A percentile compares a stretch with the other conserved stretches of the same genome.
phyloP scores from a whole-genome alignment of 352 stramenopile species.

The Peronospora tabacina region DNA sequence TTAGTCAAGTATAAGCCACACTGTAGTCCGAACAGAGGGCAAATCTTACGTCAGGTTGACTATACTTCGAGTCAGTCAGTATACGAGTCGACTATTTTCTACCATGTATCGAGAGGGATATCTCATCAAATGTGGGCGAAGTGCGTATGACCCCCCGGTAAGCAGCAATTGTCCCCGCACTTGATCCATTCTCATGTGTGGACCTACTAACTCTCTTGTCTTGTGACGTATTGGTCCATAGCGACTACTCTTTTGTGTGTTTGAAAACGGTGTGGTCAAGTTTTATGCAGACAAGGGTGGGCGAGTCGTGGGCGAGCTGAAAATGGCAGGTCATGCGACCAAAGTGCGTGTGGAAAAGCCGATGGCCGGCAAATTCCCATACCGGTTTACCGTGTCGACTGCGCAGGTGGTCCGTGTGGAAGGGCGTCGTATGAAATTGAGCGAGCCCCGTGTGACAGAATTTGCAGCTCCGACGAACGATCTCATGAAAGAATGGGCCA shows the following conservation, averaged over 20 bases:
- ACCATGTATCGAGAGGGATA: conserved; percentile 78
- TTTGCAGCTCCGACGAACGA: conserved; percentile 63
- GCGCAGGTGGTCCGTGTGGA: conserved; percentile 66
- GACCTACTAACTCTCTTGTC: conserved; percentile 8
- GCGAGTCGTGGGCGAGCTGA: conserved; percentile 49
- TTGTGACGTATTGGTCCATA: conserved; percentile 6
- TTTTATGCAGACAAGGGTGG: conserved; percentile 72
- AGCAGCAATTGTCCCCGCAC: background rate
- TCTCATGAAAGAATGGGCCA: conserved; percentile 84
- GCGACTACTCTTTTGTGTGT: conserved; percentile 69
- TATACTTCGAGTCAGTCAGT: background rate
- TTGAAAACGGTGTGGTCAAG: conserved; percentile 63
- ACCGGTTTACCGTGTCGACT: conserved; percentile 63
- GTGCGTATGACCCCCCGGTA: conserved; percentile 48
- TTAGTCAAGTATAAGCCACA: too few species aligned
- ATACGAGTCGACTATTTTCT: background rate
- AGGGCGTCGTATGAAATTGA: conserved; percentile 71
- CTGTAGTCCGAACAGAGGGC: too few species aligned
- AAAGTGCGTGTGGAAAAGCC: conserved; percentile 72
- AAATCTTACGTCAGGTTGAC: background rate
- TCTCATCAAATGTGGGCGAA: conserved; percentile 52
- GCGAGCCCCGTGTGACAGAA: conserved; percentile 51
- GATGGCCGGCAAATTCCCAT: conserved; percentile 52
- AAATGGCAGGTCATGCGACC: conserved; percentile 60
- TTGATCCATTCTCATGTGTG: background rate